A percentile compares a stretch with the other conserved stretches of the same genome.
Conservation (phyloP, 179 eudicot genomes). For the Corrigiola litoralis region DNA sequence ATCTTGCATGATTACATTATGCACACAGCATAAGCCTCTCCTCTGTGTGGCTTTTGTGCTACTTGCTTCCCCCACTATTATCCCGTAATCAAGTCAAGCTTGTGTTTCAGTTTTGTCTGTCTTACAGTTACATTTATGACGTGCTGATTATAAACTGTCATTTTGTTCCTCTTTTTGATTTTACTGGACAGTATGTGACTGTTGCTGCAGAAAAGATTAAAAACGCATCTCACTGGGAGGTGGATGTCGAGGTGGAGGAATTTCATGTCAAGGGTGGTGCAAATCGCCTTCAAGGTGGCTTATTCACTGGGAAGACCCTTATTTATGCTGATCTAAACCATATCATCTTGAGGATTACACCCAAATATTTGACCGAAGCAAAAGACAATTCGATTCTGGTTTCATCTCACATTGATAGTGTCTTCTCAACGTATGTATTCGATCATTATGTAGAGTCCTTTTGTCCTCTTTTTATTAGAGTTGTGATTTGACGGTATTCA, state of each 20-base stretch:
- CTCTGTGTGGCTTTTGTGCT: neutral
- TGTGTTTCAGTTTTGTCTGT: neutral
- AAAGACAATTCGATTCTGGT: slow-evolving; percentile 71
- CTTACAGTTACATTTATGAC: too few relatives aligned
- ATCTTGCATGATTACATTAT: neutral
- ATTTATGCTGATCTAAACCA: slow-evolving; percentile 86
- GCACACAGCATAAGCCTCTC: neutral
- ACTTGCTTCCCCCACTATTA: neutral
- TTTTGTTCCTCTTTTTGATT: slow-evolving; percentile 6
- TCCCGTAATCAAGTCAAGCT: too few relatives aligned
- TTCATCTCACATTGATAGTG: slow-evolving; percentile 92
- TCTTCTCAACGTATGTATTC: slow-evolving; percentile 63
- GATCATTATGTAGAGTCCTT: neutral
- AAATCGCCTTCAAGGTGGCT: slow-evolving; percentile 63
- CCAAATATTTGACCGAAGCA: slow-evolving; percentile 75
- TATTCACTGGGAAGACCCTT: slow-evolving; percentile 70
- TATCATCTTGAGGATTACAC: slow-evolving; percentile 64
- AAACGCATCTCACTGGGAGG: slow-evolving; percentile 86
- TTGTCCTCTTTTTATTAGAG: too few relatives aligned
- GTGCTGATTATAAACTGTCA: neutral
- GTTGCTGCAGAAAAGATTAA: slow-evolving; percentile 57
- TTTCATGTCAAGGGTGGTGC: slow-evolving; percentile 80
- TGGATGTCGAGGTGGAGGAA: slow-evolving; percentile 78
- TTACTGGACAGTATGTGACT: slow-evolving; percentile 62
- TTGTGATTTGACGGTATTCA: too few relatives aligned